A percentile compares a stretch with the other conserved stretches of the same genome.
Evolutionary conservation across 2,329 filamentous ascomycete species (phyloP).

Genomic region (Podosphaera aphanis): DNA sequence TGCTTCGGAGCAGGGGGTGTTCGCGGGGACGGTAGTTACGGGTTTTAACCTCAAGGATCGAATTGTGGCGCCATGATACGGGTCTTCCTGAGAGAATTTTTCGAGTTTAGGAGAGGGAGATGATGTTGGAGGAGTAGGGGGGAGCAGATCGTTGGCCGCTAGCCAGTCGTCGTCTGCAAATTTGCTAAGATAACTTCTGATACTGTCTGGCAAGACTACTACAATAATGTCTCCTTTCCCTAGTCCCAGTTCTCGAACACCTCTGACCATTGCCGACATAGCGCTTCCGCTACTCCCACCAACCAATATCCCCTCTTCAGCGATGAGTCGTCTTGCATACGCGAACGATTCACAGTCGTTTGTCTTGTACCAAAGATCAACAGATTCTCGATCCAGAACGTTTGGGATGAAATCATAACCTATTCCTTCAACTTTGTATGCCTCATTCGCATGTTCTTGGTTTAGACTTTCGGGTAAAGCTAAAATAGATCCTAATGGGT

Average conservation of each 20-base stretch:
- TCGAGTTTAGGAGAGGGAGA: conserved; percentile 18
- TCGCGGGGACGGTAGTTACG: conserved; percentile 58
- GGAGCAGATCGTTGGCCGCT: conserved; percentile 77
- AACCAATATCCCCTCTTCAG: conserved; percentile 81
- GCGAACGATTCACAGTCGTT: conserved; percentile 78
- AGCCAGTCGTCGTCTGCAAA: conserved; percentile 99
- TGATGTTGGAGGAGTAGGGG: conserved; percentile 27
- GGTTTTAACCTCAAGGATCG: conserved; percentile 72
- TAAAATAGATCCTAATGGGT: conserved; percentile 78
- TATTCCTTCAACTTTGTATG: conserved; percentile 96
- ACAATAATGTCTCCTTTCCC: conserved; percentile 72
- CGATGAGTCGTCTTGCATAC: conserved; percentile 71
- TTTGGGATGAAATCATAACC: conserved; percentile 97
- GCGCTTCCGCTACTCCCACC: conserved; percentile 88
- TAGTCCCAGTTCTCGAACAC: conserved; percentile 53
- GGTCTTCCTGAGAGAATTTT: conserved; percentile 27
- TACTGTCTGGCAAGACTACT: conserved; percentile 82
- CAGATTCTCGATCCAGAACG: conserved; percentile 54
- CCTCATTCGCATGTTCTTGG: conserved; percentile 52
- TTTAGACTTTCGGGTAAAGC: conserved; percentile 65
- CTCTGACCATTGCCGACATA: conserved; percentile 57
- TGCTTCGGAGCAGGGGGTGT: conserved; percentile 56
- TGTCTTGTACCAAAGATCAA: conserved; percentile 97
- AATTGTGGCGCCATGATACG: conserved; percentile 59
- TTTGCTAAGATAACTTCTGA: conserved; percentile 91